A percentile compares a stretch with the other conserved stretches of the same genome.
phyloP scores from a whole-genome alignment of 2,329 filamentous ascomycete species.

The Penicillium griseofulvum region DNA sequence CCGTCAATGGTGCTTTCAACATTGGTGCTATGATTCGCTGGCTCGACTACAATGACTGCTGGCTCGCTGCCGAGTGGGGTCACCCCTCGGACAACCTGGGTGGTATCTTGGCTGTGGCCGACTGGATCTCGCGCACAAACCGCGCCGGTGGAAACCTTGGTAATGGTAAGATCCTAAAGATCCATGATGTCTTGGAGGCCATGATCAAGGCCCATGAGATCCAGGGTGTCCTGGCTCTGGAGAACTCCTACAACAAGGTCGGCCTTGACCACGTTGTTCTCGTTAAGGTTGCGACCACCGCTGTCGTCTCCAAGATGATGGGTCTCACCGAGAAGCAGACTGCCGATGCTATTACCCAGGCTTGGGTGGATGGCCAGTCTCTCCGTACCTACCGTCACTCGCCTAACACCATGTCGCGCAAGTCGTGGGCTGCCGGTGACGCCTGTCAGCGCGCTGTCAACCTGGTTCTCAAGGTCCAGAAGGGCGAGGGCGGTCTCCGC shows the following conservation, averaged over 20 bases:
- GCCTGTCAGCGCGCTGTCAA: conserved; percentile 95
- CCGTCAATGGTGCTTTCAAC: conserved; percentile 95
- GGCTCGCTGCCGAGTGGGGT: conserved; percentile 97
- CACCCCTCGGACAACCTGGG: conserved; percentile 98
- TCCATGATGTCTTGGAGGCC: conserved; percentile 87
- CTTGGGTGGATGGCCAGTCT: conserved; percentile 94
- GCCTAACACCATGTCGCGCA: conserved; percentile 99
- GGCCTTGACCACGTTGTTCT: conserved; percentile 96
- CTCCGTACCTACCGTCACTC: conserved; percentile 96
- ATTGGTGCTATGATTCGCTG: conserved; percentile 98
- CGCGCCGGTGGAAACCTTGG: conserved; percentile 73
- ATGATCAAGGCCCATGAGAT: conserved; percentile 99
- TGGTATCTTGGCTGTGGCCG: conserved; percentile 91
- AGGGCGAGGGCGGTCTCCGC: conserved; percentile 85
- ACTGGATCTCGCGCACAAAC: conserved; percentile 96
- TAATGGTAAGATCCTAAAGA: conserved; percentile 75
- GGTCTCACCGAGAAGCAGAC: conserved; percentile 87
- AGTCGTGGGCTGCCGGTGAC: conserved; percentile 98
- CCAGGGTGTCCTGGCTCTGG: conserved; percentile 90
- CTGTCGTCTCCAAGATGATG: conserved; percentile 93
- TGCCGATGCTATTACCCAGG: conserved; percentile 91
- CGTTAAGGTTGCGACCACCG: conserved; percentile 94
- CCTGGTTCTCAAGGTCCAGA: conserved; percentile 83
- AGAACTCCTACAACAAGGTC: conserved; percentile 99
- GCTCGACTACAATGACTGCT: conserved; percentile 99